phyloP scores from a whole-genome alignment of 805 yeast genomes.

The Wickerhamomyces tratensis region DNA sequence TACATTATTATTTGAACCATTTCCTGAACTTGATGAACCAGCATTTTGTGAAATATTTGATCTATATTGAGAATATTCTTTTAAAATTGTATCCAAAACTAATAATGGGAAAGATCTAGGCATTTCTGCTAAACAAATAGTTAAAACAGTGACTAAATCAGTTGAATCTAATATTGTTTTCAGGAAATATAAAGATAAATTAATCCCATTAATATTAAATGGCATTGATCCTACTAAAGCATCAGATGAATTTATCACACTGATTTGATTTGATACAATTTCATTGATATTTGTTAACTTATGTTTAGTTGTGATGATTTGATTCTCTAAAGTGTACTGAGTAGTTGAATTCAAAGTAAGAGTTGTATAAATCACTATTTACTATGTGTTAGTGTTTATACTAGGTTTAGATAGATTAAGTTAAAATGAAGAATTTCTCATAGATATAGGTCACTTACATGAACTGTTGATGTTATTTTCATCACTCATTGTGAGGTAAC shows the following conservation, averaged over 20 bases:
- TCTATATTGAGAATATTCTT: conserved; percentile 34
- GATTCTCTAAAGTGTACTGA: conserved; percentile 46
- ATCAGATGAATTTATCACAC: conserved; percentile 39
- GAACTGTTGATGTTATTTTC: conserved; percentile 3
- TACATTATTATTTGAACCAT: too few relatives aligned
- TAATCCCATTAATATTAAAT: conserved; percentile 3
- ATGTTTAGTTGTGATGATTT: conserved; percentile 28
- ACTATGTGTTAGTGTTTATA: not conserved
- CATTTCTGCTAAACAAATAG: conserved; percentile 9
- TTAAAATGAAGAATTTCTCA: too few relatives aligned
- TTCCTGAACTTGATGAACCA: not conserved
- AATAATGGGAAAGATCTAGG: conserved; percentile 13
- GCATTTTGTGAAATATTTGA: not conserved
- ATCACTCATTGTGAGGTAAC: not conserved
- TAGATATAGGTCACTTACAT: conserved; percentile 1
- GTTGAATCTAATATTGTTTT: conserved; percentile 12
- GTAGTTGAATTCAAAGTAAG: conserved; percentile 49
- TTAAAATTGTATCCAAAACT: conserved; percentile 24
- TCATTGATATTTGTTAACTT: conserved; percentile 41
- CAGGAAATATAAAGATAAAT: conserved; percentile 10
- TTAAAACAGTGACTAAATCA: conserved; percentile 14
- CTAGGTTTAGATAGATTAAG: too few relatives aligned
- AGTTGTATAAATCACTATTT: conserved; percentile 31
- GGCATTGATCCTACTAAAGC: conserved; percentile 19
- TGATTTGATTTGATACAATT: conserved; percentile 42